phyloP scores from a whole-genome alignment of 352 stramenopile species.

The Phytophthora fragariaefolia region DNA sequence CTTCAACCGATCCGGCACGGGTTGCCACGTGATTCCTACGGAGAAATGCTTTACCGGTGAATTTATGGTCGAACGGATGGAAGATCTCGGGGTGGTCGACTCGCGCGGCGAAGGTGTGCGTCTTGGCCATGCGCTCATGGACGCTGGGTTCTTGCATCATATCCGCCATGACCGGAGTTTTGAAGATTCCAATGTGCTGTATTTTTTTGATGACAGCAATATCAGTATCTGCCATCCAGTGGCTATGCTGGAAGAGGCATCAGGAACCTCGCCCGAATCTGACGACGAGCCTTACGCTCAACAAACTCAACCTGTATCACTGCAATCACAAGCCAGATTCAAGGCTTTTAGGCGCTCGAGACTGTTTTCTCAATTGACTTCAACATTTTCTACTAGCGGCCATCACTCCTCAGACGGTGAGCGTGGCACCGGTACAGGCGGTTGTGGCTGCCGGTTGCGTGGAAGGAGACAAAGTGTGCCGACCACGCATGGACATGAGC shows the following conservation, averaged over 20 bases:
- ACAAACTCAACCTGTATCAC: neutral
- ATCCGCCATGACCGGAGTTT: slow-evolving; percentile 46
- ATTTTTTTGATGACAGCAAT: slow-evolving; percentile 63
- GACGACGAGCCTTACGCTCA: slow-evolving; percentile 27
- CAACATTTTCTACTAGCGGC: slow-evolving; percentile 29
- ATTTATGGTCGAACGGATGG: slow-evolving; percentile 43
- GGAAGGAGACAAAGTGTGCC: slow-evolving; percentile 20
- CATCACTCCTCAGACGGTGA: slow-evolving; percentile 13
- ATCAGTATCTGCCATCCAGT: slow-evolving; percentile 51
- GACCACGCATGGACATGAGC: slow-evolving; percentile 2
- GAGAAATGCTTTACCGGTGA: slow-evolving; percentile 45
- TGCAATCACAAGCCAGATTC: slow-evolving; percentile 12
- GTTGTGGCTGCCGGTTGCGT: slow-evolving; percentile 33
- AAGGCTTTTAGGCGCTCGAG: slow-evolving; percentile 22
- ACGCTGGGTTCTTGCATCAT: slow-evolving; percentile 67
- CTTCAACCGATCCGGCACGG: slow-evolving; percentile 31
- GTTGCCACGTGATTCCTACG: slow-evolving; percentile 9
- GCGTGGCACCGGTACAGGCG: slow-evolving; percentile 1
- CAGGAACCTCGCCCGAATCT: slow-evolving; percentile 25
- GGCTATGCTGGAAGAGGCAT: slow-evolving; percentile 45
- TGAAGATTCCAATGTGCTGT: slow-evolving; percentile 38
- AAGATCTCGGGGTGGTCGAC: slow-evolving; percentile 38
- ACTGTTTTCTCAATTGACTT: slow-evolving; percentile 37
- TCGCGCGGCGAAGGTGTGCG: slow-evolving; percentile 43
- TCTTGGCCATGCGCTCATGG: slow-evolving; percentile 65